Percentiles rank a stretch among this genome's conserved stretches.
These are phyloP conservation scores for Sarcomyxa edulis DNA, from an alignment of 768 basidiomycete genomes.

Conservation along the genomic window DNA sequence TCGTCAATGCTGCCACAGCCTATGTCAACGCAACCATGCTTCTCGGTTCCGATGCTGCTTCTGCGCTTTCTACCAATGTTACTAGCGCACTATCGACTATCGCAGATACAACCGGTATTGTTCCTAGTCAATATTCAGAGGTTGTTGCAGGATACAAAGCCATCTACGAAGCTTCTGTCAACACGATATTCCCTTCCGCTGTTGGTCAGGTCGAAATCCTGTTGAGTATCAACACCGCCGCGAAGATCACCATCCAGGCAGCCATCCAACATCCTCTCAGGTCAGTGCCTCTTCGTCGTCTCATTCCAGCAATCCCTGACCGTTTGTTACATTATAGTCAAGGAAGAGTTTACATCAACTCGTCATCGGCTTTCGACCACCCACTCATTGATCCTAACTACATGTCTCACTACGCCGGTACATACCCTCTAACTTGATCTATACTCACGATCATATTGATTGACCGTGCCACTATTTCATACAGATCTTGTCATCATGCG, in stretches of 20 bases:
- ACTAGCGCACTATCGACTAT: constrained; percentile 30
- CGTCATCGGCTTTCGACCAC: constrained; percentile 50
- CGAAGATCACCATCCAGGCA: constrained; percentile 50
- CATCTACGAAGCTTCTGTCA: constrained; percentile 40
- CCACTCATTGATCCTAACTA: constrained; percentile 66
- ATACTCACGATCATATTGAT: too few species aligned
- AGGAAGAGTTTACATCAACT: constrained; percentile 60
- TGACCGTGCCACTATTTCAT: too few species aligned
- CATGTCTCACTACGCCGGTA: constrained; percentile 46
- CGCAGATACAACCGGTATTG: constrained; percentile 30
- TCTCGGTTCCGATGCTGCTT: constrained; percentile 25
- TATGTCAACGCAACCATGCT: constrained; percentile 42
- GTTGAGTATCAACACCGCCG: constrained; percentile 30
- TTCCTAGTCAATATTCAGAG: too few species aligned
- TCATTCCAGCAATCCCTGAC: too few species aligned
- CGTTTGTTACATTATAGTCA: too few species aligned
- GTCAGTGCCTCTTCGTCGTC: too few species aligned
- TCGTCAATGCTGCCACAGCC: constrained; percentile 47
- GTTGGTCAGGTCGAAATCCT: constrained; percentile 58
- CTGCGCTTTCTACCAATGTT: constrained; percentile 25
- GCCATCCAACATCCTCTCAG: constrained; percentile 65
- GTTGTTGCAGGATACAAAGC: constrained; percentile 52
- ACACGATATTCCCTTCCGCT: constrained; percentile 31
- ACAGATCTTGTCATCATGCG: constrained; percentile 43
- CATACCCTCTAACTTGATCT: too few species aligned